These are phyloP conservation scores for Angophora floribunda DNA, from an alignment of 345 rosid genomes.

Conservation along the genomic window DNA sequence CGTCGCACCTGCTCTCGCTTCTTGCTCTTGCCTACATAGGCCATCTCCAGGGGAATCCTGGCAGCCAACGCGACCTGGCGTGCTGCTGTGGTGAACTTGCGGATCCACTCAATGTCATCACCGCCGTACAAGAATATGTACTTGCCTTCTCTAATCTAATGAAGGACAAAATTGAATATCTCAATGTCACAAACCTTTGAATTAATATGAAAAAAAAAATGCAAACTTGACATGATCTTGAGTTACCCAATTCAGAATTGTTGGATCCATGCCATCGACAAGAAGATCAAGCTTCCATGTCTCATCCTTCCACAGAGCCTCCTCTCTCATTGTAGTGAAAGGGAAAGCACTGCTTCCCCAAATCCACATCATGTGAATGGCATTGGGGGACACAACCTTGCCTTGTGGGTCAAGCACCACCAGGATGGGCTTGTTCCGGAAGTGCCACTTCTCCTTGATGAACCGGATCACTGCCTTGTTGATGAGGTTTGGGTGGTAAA, in stretches of 20 bases:
- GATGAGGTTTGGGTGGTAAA: conserved; percentile 44
- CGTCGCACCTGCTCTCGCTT: conserved; percentile 51
- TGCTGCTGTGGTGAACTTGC: conserved; percentile 54
- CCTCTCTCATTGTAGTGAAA: conserved; percentile 69
- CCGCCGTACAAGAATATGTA: conserved; percentile 89
- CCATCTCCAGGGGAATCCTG: conserved; percentile 61
- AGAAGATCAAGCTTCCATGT: conserved; percentile 75
- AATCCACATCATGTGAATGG: conserved; percentile 98
- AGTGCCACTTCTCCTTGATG: conserved; percentile 72
- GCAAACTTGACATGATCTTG: background rate
- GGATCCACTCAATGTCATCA: conserved; percentile 74
- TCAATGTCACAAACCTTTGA: background rate
- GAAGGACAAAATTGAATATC: background rate
- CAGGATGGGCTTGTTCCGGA: conserved; percentile 80
- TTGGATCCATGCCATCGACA: conserved; percentile 65
- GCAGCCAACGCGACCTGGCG: conserved; percentile 40
- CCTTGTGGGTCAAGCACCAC: conserved; percentile 90
- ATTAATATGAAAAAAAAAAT: background rate
- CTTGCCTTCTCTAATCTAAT: conserved; percentile 59
- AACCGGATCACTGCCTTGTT: conserved; percentile 52
- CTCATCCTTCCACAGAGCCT: conserved; percentile 74
- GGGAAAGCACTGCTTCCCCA: conserved; percentile 96
- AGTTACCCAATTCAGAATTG: conserved; percentile 64
- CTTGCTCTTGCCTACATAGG: conserved; percentile 69
- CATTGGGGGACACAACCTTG: conserved; percentile 65